Evolutionary conservation across 2,329 filamentous ascomycete genomes (phyloP).

Genomic region (Venturia asperata): DNA sequence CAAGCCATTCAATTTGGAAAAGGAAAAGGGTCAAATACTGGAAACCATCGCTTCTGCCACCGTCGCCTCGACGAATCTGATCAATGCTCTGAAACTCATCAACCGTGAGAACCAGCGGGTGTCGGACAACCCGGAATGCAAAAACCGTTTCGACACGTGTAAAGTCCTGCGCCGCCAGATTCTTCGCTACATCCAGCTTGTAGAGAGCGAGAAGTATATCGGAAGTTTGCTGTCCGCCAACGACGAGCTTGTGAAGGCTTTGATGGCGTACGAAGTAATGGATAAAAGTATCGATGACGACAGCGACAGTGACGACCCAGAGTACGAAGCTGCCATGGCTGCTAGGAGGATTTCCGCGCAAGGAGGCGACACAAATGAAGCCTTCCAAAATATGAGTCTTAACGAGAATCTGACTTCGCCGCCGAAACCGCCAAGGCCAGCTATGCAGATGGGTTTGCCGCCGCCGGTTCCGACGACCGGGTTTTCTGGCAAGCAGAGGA

Average conservation of each 20-base stretch:
- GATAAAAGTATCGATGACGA: conserved; percentile 76
- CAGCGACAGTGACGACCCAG: conserved; percentile 53
- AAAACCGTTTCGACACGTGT: conserved; percentile 75
- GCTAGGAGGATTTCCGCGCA: conserved; percentile 10
- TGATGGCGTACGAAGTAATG: conserved; percentile 92
- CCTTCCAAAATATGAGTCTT: conserved; percentile 41
- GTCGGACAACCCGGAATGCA: conserved; percentile 70
- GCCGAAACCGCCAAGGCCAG: conserved; percentile 42
- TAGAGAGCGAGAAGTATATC: conserved; percentile 86
- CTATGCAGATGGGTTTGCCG: conserved; percentile 31
- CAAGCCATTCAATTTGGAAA: conserved; percentile 72
- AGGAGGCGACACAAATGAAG: conserved; percentile 24
- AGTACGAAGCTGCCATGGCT: conserved; percentile 25
- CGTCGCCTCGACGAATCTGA: conserved; percentile 82
- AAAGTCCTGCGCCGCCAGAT: conserved; percentile 79
- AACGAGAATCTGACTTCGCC: conserved; percentile 35
- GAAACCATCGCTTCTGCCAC: conserved; percentile 82
- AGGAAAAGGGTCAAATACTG: conserved; percentile 81
- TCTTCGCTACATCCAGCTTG: conserved; percentile 83
- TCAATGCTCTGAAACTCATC: conserved; percentile 80
- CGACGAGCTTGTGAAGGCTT: conserved; percentile 84
- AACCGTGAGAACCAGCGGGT: conserved; percentile 85
- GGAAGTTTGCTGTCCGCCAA: conserved; percentile 89
- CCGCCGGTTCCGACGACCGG: conserved; percentile 25
- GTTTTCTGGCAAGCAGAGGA: conserved; percentile 32